Evolutionary conservation across 192 early-diverging fungal genomes (phyloP).

Genomic region (Podochytrium sp.): DNA sequence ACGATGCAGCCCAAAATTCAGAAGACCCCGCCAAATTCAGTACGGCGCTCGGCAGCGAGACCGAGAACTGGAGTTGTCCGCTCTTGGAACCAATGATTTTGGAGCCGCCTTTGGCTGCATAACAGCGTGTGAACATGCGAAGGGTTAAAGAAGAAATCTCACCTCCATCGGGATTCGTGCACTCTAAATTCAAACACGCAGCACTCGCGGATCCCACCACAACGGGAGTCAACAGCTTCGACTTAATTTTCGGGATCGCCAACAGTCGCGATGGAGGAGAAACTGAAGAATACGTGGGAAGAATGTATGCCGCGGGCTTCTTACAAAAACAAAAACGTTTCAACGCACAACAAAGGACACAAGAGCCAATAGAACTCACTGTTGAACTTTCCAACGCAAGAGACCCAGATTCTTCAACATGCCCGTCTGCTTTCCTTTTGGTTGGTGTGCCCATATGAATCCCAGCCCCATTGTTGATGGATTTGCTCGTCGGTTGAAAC

Average conservation of each 20-base stretch:
- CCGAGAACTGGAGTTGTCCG: slow-evolving; percentile 58
- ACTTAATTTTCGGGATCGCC: slow-evolving; percentile 3
- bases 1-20: slow-evolving; percentile 63
- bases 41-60: slow-evolving; percentile 59
- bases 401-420: neutral
- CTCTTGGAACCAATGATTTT: slow-evolving; percentile 57
- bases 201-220: neutral
- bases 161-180: slow-evolving; percentile 31
- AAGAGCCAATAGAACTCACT: neutral
- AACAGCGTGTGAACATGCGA: slow-evolving; percentile 7
- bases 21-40: slow-evolving; percentile 65
- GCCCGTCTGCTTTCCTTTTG: slow-evolving; percentile 7
- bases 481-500: neutral
- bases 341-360: neutral
- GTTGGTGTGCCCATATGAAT: neutral
- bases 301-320: slow-evolving; percentile 15
- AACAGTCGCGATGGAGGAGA: slow-evolving; percentile 19
- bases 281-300: slow-evolving; percentile 6
- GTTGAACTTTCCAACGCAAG: neutral
- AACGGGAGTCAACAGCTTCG: neutral
- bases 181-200: slow-evolving; percentile 32
- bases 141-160: slow-evolving; percentile 1
- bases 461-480: slow-evolving; percentile 18
- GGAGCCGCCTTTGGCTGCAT: slow-evolving; percentile 23
- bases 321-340: neutral